Evolutionary conservation across 2,329 filamentous ascomycete species (phyloP).

Genomic region (Aplosporella prunicola): DNA sequence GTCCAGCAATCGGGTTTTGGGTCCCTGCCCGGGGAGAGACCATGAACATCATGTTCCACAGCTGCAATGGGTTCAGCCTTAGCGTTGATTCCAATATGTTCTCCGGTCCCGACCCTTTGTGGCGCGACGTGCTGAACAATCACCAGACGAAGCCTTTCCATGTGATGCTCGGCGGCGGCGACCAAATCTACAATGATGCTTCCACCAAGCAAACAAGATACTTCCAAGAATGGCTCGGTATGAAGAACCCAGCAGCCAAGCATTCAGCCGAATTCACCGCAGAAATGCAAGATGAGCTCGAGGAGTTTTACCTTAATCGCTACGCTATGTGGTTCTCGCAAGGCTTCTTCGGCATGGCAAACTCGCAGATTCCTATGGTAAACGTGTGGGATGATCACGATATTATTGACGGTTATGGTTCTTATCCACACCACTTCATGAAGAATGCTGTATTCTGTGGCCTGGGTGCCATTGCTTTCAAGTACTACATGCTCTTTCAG

Average conservation of each 20-base stretch:
- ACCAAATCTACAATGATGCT: slow-evolving; percentile 92
- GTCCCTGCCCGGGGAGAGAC: slow-evolving; percentile 72
- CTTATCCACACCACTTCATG: slow-evolving; percentile 89
- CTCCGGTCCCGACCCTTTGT: slow-evolving; percentile 89
- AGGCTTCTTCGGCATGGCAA: slow-evolving; percentile 85
- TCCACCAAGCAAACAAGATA: slow-evolving; percentile 64
- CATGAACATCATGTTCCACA: slow-evolving; percentile 99
- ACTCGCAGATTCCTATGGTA: slow-evolving; percentile 92
- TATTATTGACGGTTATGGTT: slow-evolving; percentile 67
- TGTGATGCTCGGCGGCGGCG: slow-evolving; percentile 94
- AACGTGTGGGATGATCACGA: slow-evolving; percentile 95
- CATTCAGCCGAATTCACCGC: slow-evolving; percentile 66
- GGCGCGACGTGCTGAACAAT: slow-evolving; percentile 89
- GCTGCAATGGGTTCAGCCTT: slow-evolving; percentile 89
- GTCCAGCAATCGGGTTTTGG: slow-evolving; percentile 87
- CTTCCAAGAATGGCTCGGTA: slow-evolving; percentile 77
- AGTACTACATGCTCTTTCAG: slow-evolving; percentile 98
- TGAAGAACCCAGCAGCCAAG: slow-evolving; percentile 72
- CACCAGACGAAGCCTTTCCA: slow-evolving; percentile 92
- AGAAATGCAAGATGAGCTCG: slow-evolving; percentile 80
- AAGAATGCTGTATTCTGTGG: slow-evolving; percentile 80
- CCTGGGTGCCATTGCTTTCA: slow-evolving; percentile 84
- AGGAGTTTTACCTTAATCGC: slow-evolving; percentile 76
- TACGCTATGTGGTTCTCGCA: slow-evolving; percentile 96
- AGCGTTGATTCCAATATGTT: slow-evolving; percentile 69